Evolutionary conservation across 2,329 filamentous ascomycete species (phyloP).

Genomic region (Rhynchosporium graminicola): DNA sequence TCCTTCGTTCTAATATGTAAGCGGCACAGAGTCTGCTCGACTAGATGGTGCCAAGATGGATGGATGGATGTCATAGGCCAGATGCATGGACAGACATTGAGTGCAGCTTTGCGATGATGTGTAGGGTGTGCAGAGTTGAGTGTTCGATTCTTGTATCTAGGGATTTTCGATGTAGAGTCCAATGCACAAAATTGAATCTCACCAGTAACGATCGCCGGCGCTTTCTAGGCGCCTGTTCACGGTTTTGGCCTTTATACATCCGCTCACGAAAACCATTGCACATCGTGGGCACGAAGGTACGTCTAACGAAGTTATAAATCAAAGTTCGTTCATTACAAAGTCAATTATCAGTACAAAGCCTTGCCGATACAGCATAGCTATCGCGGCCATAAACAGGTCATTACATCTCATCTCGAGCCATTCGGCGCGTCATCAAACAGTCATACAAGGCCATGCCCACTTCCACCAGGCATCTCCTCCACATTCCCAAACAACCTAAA

Average conservation of each 20-base stretch:
- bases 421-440: not conserved
- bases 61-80: conserved; percentile 13
- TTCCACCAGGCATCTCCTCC: conserved; percentile 10
- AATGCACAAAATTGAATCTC: conserved; percentile 15
- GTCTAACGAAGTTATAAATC: no score
- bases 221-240: not conserved
- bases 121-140: conserved; percentile 8
- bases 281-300: no score
- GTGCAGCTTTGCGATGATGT: conserved; percentile 14
- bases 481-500: conserved; percentile 24
- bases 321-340: no score
- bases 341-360: not conserved
- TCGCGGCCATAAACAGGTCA: not conserved
- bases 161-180: conserved; percentile 16
- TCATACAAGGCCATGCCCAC: conserved; percentile 12
- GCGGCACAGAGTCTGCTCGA: not conserved
- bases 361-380: not conserved
- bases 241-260: not conserved
- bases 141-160: conserved; percentile 28
- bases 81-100: conserved; percentile 16
- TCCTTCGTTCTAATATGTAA: no score
- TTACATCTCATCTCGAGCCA: not conserved
- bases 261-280: no score
- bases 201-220: not conserved
- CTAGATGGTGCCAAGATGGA: not conserved